These are phyloP conservation scores for Apiospora sp. DNA, from an alignment of 2,329 filamentous ascomycete species.

Conservation along the genomic window DNA sequence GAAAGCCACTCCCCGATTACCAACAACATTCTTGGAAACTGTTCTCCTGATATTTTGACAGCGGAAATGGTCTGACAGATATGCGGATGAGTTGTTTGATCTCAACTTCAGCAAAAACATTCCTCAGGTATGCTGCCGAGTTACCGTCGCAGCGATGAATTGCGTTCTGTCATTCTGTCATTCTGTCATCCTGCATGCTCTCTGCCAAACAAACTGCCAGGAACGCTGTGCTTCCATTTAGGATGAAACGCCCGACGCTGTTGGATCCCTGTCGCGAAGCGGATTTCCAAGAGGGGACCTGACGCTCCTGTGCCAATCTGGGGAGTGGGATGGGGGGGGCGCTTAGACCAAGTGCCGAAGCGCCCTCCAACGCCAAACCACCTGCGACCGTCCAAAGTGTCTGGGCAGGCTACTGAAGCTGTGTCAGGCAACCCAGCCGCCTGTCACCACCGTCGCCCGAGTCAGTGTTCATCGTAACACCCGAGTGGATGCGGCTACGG, in stretches of 20 bases:
- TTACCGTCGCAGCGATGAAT: not conserved
- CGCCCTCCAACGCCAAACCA: not conserved
- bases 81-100: not conserved
- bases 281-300: not conserved
- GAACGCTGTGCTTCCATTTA: not conserved
- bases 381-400: not conserved
- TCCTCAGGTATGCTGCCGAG: not conserved
- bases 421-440: constrained; percentile 2
- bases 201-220: not conserved
- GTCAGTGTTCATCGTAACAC: not conserved
- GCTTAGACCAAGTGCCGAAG: not conserved
- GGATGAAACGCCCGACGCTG: constrained; percentile 2
- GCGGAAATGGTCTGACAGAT: too few relatives aligned
- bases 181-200: not conserved
- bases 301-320: constrained; percentile 11
- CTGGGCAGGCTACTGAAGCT: not conserved
- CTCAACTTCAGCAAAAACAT: not conserved
- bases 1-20: not conserved
- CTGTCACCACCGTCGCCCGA: not conserved
- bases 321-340: not conserved
- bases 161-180: not conserved
- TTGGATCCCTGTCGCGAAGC: constrained; percentile 5
- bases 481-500: not conserved
- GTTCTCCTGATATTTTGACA: too few relatives aligned
- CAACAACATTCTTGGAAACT: not conserved